phyloP scores from a whole-genome alignment of 1,284 basidiomycete genomes.

The Megacollybia platyphylla region DNA sequence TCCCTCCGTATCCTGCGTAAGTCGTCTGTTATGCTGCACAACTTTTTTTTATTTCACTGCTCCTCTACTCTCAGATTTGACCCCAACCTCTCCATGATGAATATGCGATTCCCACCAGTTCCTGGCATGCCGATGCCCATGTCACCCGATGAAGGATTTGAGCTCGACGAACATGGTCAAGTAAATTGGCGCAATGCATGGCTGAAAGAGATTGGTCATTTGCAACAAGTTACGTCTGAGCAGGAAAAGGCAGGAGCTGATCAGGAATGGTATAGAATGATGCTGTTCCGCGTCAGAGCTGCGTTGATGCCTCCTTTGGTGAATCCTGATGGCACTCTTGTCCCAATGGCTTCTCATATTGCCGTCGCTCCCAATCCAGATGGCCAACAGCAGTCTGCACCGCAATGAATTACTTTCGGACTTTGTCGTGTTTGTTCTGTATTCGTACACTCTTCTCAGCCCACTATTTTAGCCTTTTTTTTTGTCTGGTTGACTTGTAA shows the following conservation, averaged over 20 bases:
- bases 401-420: neutral
- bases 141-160: conserved; percentile 51
- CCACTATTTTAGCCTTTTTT: neutral
- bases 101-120: conserved; percentile 46
- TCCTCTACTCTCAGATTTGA: conserved; percentile 37
- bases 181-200: conserved; percentile 68
- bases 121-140: conserved; percentile 34
- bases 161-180: conserved; percentile 65
- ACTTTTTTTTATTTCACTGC: conserved; percentile 6
- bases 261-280: conserved; percentile 73
- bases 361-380: conserved; percentile 3
- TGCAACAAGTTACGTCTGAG: conserved; percentile 59
- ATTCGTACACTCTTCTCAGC: neutral
- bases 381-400: neutral
- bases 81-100: conserved; percentile 53
- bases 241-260: conserved; percentile 70
- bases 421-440: neutral
- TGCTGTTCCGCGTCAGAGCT: conserved; percentile 59
- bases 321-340: conserved; percentile 38
- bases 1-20: conserved; percentile 42
- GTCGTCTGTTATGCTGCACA: conserved; percentile 10
- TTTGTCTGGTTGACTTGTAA: too few relatives aligned
- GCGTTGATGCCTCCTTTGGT: conserved; percentile 52
- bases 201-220: conserved; percentile 62
- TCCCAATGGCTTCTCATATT: conserved; percentile 39